Evolutionary conservation across 2,329 filamentous ascomycete species (phyloP).

Genomic region (Alternaria sp.): DNA sequence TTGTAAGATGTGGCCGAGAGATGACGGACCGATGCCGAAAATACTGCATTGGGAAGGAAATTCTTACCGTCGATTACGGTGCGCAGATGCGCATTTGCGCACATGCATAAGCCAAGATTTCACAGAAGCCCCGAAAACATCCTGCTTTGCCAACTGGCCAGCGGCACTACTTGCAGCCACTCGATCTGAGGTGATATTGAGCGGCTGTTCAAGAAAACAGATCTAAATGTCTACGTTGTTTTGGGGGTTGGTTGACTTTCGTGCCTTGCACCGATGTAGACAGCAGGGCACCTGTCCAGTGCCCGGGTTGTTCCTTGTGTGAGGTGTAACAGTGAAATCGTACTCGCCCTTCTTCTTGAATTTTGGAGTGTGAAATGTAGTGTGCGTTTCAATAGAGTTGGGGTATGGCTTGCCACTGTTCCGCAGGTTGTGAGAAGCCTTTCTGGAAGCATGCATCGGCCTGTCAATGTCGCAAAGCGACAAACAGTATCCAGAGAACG

Average conservation of each 20-base stretch:
- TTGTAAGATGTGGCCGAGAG: not conserved
- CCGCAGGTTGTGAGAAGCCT: not conserved
- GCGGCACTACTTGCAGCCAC: not conserved
- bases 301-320: not conserved
- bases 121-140: not conserved
- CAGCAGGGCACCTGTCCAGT: not conserved
- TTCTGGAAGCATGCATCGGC: not conserved
- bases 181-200: not conserved
- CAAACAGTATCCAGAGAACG: no score
- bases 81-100: slow-evolving; percentile 16
- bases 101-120: not conserved
- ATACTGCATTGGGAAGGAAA: slow-evolving; percentile 6
- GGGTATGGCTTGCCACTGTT: not conserved
- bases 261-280: not conserved
- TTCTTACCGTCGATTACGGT: slow-evolving; percentile 4
- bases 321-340: not conserved
- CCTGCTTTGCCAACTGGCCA: not conserved
- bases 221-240: not conserved
- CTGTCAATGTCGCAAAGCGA: not conserved
- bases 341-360: not conserved
- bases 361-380: not conserved
- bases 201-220: not conserved
- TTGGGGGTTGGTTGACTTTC: not conserved
- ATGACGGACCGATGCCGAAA: not conserved
- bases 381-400: not conserved